Evolutionary conservation across 768 basidiomycete species (phyloP), one percentile per base, ranked within the genome.

Genomic region (Calocybe cyanea): DNA sequence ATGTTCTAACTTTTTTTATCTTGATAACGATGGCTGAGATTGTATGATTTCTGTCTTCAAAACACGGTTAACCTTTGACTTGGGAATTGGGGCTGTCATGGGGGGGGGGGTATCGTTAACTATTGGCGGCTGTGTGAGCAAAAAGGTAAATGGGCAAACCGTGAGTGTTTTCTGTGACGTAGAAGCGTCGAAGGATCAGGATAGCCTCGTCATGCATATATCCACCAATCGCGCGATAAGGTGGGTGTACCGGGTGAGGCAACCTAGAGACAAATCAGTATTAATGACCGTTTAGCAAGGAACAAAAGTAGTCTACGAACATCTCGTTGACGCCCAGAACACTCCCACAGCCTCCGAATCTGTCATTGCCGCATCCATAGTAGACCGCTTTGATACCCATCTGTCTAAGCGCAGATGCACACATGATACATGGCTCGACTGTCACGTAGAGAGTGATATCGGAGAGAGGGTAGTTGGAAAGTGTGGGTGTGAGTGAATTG

Each of bases 351-450:
- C 96, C 96, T 7, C 96, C 95, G 54, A 99, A 98, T 48, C 93
- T 77, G 52, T 96, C 95, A 63, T 99, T 99, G 17, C 78, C 87
- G 63, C 92, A 95, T 1, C 96, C 96, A 61, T 90, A 98, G 49
- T 81, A 87, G 5, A 97, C 95, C 52, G 85, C 76, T 46, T 81
- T 83, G 56, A 99, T 91, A 13, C 94, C 94, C 51, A 95, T 66
- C 66, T 98, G 96, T 43, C 95, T 79, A 25, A 99, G 76, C 9
- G 95, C 96, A 18, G 91, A 92, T 10, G 93, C 92, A 54, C 96
- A 99, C 96, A 98, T 98, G 63, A 98, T 92, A 66, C 96, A 99
- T 0, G 95, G 96, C 66, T 99, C 95, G 43, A 99, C 96, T 4
- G 96, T 99, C 41, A 98, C 96, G 63, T 98, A 99, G 21, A 98